Evolutionary conservation across 495 filamentous ascomycete species (phyloP).

Genomic region (Penicillium atrosanguineum): DNA sequence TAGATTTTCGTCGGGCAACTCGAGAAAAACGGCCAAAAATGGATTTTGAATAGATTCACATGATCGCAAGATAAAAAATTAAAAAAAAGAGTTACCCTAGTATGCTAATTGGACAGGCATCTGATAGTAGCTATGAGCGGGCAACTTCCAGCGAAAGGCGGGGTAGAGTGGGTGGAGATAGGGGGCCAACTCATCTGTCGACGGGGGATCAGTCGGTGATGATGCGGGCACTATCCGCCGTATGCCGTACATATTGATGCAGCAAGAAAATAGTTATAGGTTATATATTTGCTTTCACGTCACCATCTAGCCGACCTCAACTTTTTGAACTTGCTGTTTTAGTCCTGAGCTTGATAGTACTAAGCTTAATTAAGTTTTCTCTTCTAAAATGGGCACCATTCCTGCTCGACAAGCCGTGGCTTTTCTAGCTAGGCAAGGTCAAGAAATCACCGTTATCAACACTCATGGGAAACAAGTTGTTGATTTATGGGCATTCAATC

Average conservation of each 20-base stretch:
- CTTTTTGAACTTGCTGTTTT: too few relatives aligned
- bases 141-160: not conserved
- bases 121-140: not conserved
- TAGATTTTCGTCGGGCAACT: not conserved
- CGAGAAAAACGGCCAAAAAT: not conserved
- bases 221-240: too few relatives aligned
- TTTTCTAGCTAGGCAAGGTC: not conserved
- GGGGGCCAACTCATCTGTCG: too few relatives aligned
- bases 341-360: too few relatives aligned
- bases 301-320: too few relatives aligned
- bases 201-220: too few relatives aligned
- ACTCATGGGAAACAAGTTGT: conserved; percentile 52
- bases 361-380: too few relatives aligned
- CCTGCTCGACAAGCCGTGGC: not conserved
- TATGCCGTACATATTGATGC: too few relatives aligned
- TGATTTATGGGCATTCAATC: conserved; percentile 48
- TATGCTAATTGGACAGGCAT: not conserved
- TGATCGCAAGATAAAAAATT: not conserved
- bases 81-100: not conserved
- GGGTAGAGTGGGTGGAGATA: too few relatives aligned
- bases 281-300: too few relatives aligned
- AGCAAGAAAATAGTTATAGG: too few relatives aligned
- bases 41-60: not conserved
- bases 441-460: conserved; percentile 37
- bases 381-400: not conserved